A percentile compares a stretch with the other conserved stretches of the same genome.
Evolutionary conservation across 306 rosid genomes (phyloP).

Genomic region (Cucumis cinereus): DNA sequence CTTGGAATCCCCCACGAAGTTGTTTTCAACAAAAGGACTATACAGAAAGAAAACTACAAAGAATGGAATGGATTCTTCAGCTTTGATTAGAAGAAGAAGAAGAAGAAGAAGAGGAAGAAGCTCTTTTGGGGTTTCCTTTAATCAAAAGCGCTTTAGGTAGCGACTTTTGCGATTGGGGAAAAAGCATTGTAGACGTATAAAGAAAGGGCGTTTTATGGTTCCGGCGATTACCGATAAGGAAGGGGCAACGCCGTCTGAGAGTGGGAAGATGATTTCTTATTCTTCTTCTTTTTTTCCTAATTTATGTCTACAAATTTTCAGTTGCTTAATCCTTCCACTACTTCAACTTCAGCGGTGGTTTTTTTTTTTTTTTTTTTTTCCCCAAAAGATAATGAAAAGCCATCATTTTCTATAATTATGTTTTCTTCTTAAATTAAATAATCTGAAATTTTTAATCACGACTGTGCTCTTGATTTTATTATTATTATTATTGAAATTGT

Average conservation of each 20-base stretch:
- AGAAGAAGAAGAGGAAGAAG: background rate
- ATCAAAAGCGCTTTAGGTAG: background rate
- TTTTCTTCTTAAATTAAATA: background rate
- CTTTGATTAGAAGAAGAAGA: background rate
- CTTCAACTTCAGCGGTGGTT: background rate
- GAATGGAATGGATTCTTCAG: background rate
- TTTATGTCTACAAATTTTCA: background rate
- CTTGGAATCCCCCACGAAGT: background rate
- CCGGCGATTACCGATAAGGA: background rate
- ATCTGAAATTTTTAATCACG: background rate
- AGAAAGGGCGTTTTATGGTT: background rate
- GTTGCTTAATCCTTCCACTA: background rate
- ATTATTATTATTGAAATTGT: too few species aligned
- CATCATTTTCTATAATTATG: constrained; percentile 1
- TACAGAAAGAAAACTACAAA: background rate
- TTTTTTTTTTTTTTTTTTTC: too few species aligned
- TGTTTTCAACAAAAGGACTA: background rate
- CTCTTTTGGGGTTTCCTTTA: background rate
- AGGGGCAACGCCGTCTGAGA: background rate
- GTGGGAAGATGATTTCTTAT: background rate
- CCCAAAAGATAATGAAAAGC: background rate
- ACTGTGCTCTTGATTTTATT: background rate
- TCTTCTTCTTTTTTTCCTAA: background rate
- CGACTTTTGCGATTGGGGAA: background rate
- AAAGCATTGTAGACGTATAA: background rate